phyloP scores from a whole-genome alignment of 768 basidiomycete genomes.

The Termitomyces sp. region DNA sequence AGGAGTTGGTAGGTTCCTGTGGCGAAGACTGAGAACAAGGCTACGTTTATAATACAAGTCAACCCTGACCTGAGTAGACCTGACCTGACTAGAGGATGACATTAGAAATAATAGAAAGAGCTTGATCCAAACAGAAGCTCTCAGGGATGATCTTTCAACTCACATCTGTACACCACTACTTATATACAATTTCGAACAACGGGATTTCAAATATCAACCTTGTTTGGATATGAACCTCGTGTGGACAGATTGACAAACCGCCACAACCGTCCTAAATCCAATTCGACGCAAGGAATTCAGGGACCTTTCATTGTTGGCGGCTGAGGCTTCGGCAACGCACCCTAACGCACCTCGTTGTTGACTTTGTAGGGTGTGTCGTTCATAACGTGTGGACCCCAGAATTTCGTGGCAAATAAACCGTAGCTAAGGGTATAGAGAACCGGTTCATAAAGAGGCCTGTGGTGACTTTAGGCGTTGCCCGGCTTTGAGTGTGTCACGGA shows the following conservation, averaged over 20 bases:
- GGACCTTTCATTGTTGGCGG: constrained; percentile 8
- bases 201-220: constrained; percentile 6
- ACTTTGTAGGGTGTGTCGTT: not conserved
- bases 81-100: constrained; percentile 11
- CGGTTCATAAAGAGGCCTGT: constrained; percentile 3
- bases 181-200: constrained; percentile 8
- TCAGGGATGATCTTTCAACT: not conserved
- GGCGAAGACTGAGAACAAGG: not conserved
- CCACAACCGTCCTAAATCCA: constrained; percentile 11
- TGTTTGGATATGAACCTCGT: not conserved
- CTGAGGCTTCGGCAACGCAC: not conserved
- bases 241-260: constrained; percentile 4
- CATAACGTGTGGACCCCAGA: constrained; percentile 9
- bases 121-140: not conserved
- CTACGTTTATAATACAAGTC: not conserved
- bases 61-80: constrained; percentile 8
- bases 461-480: constrained; percentile 15
- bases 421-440: not conserved
- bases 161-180: not conserved
- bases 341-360: constrained; percentile 3
- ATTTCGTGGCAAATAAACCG: constrained; percentile 9
- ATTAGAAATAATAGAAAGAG: constrained; percentile 3
- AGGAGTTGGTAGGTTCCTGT: not conserved
- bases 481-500: constrained; percentile 4
- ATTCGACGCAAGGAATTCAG: constrained; percentile 3